phyloP scores from a whole-genome alignment of 495 filamentous ascomycete genomes.

The Poronia punctata region DNA sequence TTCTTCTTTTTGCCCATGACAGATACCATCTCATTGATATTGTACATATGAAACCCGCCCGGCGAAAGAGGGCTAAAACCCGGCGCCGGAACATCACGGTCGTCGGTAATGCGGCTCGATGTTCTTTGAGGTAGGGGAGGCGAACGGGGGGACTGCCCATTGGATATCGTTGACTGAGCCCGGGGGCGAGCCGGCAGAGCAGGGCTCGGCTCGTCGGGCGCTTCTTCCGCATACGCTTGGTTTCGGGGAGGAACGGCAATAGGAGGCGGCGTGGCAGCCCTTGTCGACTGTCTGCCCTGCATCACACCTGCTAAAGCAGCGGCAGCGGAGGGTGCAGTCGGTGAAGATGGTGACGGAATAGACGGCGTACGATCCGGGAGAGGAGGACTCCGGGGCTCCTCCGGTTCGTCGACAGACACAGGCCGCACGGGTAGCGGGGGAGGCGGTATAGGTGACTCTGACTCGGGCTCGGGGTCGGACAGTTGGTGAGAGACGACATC shows the following conservation, averaged over 20 bases:
- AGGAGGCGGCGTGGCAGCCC: constrained; percentile 18
- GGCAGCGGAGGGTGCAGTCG: constrained; percentile 22
- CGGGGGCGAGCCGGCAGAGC: constrained; percentile 62
- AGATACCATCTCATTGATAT: constrained; percentile 92
- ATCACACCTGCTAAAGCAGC: constrained; percentile 29
- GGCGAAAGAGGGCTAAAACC: constrained; percentile 39
- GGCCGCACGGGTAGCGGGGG: constrained; percentile 20
- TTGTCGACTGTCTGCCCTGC: constrained; percentile 26
- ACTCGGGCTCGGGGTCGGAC: constrained; percentile 17
- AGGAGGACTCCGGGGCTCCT: constrained; percentile 35
- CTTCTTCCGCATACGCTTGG: constrained; percentile 54
- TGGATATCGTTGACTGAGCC: constrained; percentile 50
- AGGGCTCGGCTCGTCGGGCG: constrained; percentile 55
- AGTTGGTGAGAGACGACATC: constrained; percentile 19
- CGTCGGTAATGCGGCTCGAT: constrained; percentile 18
- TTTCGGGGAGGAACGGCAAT: constrained; percentile 30
- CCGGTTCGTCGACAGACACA: constrained; percentile 29
- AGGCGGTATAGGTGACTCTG: constrained; percentile 7
- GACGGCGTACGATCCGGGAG: constrained; percentile 21
- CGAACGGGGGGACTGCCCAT: constrained; percentile 41
- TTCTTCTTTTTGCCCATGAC: constrained; percentile 95
- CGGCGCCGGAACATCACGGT: constrained; percentile 8
- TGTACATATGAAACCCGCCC: constrained; percentile 85
- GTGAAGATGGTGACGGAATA: constrained; percentile 10
- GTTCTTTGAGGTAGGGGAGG: constrained; percentile 21